Percentiles rank a stretch among this genome's conserved stretches.
phyloP scores from a whole-genome alignment of 768 basidiomycete genomes.

The Gymnopilus junonius region DNA sequence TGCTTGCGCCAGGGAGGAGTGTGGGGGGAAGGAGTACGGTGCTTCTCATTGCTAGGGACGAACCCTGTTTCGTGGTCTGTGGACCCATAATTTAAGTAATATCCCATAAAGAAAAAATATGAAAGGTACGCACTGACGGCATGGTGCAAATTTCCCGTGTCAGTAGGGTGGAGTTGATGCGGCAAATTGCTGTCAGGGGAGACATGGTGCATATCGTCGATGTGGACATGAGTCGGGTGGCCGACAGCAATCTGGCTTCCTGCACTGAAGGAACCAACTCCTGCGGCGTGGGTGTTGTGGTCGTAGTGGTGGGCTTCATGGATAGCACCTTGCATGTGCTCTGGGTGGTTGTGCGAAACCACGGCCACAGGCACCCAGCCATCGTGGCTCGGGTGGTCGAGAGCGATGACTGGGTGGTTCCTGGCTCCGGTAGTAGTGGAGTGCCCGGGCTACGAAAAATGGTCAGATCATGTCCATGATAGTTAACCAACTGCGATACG shows the following conservation, averaged over 20 bases:
- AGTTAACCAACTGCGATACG: not conserved
- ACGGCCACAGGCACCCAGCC: constrained; percentile 7
- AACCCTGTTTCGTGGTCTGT: not conserved
- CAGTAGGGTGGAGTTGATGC: constrained; percentile 5
- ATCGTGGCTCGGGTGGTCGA: not conserved
- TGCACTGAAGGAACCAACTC: not conserved
- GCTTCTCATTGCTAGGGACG: not conserved
- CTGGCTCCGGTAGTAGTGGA: not conserved
- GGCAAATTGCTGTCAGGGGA: constrained; percentile 4
- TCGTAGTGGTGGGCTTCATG: constrained; percentile 3
- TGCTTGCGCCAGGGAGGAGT: not conserved
- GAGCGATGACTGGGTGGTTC: constrained; percentile 3
- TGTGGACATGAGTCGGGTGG: constrained; percentile 2
- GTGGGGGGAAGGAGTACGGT: not conserved
- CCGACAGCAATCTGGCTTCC: constrained; percentile 4
- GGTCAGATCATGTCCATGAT: not conserved
- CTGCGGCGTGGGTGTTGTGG: not conserved
- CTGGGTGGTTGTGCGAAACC: constrained; percentile 6
- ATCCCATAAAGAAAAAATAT: not conserved
- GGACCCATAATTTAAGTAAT: not conserved
- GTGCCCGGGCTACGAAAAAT: not conserved
- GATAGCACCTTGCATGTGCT: not conserved
- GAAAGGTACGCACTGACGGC: not conserved
- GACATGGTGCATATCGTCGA: not conserved
- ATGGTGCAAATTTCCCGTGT: not conserved